Evolutionary conservation across 75 land plant species (phyloP).

Genomic region (Pinus tabuliformis): DNA sequence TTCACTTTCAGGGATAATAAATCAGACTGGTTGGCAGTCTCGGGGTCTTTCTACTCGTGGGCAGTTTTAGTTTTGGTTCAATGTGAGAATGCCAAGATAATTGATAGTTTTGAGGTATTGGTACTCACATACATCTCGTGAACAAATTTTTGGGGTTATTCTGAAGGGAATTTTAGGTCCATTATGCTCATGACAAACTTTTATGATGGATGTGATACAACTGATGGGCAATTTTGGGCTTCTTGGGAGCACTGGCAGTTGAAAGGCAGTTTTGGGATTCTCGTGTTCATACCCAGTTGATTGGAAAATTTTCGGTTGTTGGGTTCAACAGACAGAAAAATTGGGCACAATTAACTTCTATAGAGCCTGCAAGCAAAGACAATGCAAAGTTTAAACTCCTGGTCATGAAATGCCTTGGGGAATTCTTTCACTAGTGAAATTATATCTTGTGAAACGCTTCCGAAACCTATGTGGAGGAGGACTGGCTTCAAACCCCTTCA

Average conservation of each 20-base stretch:
- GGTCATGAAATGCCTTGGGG: background rate
- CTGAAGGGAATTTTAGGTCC: background rate
- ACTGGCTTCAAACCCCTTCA: too few relatives aligned
- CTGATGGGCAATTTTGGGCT: background rate
- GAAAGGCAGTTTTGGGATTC: background rate
- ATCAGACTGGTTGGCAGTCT: background rate
- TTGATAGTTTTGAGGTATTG: background rate
- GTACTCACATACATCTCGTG: background rate
- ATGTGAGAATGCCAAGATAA: background rate
- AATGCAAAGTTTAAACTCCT: background rate
- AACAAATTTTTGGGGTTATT: background rate
- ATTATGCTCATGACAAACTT: background rate
- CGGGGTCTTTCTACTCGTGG: background rate
- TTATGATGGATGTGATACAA: background rate
- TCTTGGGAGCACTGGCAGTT: background rate
- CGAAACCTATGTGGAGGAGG: too few relatives aligned
- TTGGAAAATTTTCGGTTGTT: background rate
- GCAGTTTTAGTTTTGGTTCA: background rate
- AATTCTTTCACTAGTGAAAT: background rate
- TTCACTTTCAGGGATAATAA: background rate
- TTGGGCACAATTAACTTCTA: background rate
- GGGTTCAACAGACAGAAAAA: background rate
- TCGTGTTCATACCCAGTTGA: background rate
- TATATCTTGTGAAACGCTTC: background rate
- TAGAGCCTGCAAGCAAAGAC: background rate